Evolutionary conservation across 176 grass and related monocot genomes (phyloP), one percentile per base, ranked within the genome.

Genomic region (Aechmea fasciata): DNA sequence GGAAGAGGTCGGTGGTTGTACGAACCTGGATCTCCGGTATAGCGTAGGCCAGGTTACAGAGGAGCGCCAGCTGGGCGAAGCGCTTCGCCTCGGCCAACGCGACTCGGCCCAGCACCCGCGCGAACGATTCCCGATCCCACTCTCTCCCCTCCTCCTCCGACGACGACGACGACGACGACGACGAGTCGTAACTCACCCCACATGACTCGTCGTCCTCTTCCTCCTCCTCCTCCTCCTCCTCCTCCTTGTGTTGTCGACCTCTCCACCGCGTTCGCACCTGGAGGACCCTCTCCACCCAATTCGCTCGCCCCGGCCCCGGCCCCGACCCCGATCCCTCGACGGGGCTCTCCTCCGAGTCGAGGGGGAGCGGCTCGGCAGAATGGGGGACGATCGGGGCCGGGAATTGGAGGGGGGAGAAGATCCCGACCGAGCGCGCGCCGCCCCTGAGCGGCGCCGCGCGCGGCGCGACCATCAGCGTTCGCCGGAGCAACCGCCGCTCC

Each of bases 1-100:
- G 1, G 18, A 64, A 47, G 33, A 49, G 75, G 75, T 57, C 66
- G 20, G 14, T 11, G 20, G 14, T 5, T 24, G 17, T 22, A 57
- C 75, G 84, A 23, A 99, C 94, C 89, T 93, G 90, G 78, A 99
- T 93, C 67, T 93, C 89, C 1, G 87, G 84, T 67, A 99, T 99
- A 73, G 85, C 81, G 77, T 99, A 99, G 28, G 94, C 94, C 82
- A 90, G 87, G 94, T 88, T 93, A 73, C 90, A 99, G 82, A 99
- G 94, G 82, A 81, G 88, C 53, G 89, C 87, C 74, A 99, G 77
- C 80, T 93, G 89, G 71, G 83, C 69, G 74, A 99, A 90, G 63
- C 90, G 89, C 24, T 80, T 75, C 47, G 87, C 84, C 68, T 93
- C 90, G 49, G 71, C 75, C 63, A 63, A 84, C 10, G 89, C 74